These are phyloP conservation scores for Colletotrichum tropicicola DNA, from an alignment of 2,329 filamentous ascomycete species.

Conservation along the genomic window DNA sequence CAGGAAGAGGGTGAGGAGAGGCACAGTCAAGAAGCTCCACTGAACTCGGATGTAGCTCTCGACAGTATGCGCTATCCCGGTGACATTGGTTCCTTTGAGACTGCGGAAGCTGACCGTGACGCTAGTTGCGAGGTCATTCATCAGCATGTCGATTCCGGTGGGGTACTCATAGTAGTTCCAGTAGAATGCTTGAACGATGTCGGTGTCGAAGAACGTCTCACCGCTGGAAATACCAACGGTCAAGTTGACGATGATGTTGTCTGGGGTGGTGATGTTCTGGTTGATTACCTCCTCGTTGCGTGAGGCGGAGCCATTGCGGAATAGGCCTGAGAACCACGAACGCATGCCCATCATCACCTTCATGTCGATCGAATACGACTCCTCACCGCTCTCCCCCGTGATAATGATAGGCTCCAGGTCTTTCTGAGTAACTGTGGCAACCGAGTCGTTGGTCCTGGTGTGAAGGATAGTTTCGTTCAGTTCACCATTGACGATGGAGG, in stretches of 20 bases:
- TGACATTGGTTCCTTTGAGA: conserved; percentile 37
- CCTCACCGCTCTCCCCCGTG: conserved; percentile 8
- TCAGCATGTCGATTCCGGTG: conserved; percentile 42
- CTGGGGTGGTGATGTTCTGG: conserved; percentile 34
- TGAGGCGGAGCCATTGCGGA: conserved; percentile 39
- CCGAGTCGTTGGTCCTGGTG: conserved; percentile 35
- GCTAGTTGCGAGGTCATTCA: conserved; percentile 43
- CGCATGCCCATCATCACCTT: conserved; percentile 41
- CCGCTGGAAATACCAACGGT: conserved; percentile 43
- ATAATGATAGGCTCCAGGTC: conserved; percentile 33
- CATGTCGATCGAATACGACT: conserved; percentile 36
- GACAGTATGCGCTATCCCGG: conserved; percentile 37
- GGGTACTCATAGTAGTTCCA: conserved; percentile 49
- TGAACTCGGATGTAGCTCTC: conserved; percentile 44
- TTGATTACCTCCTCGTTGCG: conserved; percentile 37
- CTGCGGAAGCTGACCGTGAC: conserved; percentile 45
- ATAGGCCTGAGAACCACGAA: conserved; percentile 41
- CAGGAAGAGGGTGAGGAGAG: conserved; percentile 39
- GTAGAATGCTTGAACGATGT: conserved; percentile 49
- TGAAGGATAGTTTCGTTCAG: conserved; percentile 36
- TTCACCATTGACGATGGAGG: conserved; percentile 37
- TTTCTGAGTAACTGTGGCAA: conserved; percentile 30
- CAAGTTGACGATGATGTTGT: conserved; percentile 41
- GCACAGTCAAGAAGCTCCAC: conserved; percentile 45
- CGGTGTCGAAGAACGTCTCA: conserved; percentile 43